These are phyloP conservation scores for Stagonosporopsis rhizophila DNA, from an alignment of 2,329 filamentous ascomycete species.

Conservation along the genomic window DNA sequence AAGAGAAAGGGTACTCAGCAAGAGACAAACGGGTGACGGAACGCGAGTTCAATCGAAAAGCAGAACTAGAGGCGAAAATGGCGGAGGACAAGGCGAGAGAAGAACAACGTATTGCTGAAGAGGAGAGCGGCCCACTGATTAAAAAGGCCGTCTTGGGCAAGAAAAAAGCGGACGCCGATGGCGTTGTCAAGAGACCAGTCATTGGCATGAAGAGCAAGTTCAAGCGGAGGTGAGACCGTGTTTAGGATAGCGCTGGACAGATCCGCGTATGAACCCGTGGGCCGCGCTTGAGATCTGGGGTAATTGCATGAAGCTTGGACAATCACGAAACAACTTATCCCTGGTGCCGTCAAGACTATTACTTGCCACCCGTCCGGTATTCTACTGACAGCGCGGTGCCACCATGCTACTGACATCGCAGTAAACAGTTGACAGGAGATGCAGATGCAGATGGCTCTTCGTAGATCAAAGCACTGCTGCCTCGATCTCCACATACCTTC, in stretches of 20 bases:
- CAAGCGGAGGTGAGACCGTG: conserved; percentile 15
- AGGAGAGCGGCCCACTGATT: conserved; percentile 41
- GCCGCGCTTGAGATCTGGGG: conserved; percentile 1
- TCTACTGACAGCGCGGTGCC: background rate
- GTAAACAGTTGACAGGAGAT: background rate
- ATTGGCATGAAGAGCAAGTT: conserved; percentile 39
- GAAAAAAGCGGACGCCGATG: conserved; percentile 43
- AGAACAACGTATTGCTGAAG: conserved; percentile 58
- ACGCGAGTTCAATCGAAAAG: conserved; percentile 87
- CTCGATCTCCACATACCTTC: conserved; percentile 1
- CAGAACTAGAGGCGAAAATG: conserved; percentile 94
- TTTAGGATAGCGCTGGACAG: background rate
- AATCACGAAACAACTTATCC: background rate
- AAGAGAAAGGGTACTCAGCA: conserved; percentile 94
- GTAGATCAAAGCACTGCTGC: background rate
- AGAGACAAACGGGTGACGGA: conserved; percentile 87
- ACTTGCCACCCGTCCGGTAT: background rate
- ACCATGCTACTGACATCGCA: background rate
- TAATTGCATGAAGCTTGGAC: background rate
- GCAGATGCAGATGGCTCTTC: background rate
- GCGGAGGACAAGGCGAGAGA: conserved; percentile 79
- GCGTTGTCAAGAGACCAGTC: conserved; percentile 52
- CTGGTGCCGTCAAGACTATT: background rate
- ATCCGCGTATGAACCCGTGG: background rate
- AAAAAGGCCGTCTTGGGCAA: conserved; percentile 32